Conservation (phyloP, 768 basidiomycete species). For the Termitomyces sp. region DNA sequence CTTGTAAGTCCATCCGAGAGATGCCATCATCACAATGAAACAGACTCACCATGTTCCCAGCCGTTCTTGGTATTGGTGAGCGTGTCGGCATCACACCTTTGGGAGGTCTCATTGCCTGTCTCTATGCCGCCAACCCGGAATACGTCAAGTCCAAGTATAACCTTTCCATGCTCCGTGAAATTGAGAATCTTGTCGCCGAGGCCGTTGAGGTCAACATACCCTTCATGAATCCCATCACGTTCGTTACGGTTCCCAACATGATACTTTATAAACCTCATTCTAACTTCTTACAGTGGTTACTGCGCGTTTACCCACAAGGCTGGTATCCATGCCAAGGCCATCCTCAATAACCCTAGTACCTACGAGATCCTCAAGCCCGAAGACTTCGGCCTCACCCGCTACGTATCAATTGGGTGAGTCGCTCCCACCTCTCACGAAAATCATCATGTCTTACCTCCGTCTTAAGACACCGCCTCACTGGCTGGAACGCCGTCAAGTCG, state of each 20-base stretch:
- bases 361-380: conserved; percentile 99
- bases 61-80: conserved; percentile 96
- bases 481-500: conserved; percentile 99
- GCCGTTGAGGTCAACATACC: conserved; percentile 98
- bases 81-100: conserved; percentile 98
- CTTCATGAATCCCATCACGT: conserved; percentile 96
- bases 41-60: conserved; percentile 28
- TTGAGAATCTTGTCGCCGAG: conserved; percentile 98
- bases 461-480: conserved; percentile 83
- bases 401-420: conserved; percentile 89
- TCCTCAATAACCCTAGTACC: conserved; percentile 97
- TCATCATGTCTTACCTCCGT: background rate
- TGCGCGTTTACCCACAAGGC: conserved; percentile 99
- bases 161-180: conserved; percentile 92
- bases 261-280: conserved; percentile 2
- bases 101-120: conserved; percentile 93
- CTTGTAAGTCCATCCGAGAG: conserved; percentile 51
- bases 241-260: conserved; percentile 19
- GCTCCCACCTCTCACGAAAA: background rate
- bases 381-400: conserved; percentile 96
- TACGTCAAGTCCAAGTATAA: conserved; percentile 99
- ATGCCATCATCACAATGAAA: background rate
- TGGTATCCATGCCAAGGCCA: conserved; percentile 99
- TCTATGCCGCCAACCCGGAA: conserved; percentile 96
- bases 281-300: conserved; percentile 66